These are phyloP conservation scores for Psilocybe subaeruginosa DNA, from an alignment of 768 basidiomycete genomes.

Conservation along the genomic window DNA sequence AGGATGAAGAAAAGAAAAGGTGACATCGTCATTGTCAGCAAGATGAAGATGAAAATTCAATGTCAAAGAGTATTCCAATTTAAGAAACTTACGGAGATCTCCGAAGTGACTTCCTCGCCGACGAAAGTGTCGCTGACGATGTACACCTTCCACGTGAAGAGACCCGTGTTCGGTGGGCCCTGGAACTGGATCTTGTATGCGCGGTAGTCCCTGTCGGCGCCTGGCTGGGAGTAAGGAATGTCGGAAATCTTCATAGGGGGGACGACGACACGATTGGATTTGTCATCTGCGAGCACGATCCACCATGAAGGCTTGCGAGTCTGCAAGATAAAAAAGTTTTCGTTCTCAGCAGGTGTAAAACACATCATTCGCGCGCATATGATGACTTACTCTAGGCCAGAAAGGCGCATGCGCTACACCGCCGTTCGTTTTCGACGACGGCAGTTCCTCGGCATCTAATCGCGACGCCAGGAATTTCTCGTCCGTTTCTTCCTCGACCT, in stretches of 20 bases:
- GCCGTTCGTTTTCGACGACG: slow-evolving; percentile 41
- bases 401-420: slow-evolving; percentile 82
- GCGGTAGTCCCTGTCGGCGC: slow-evolving; percentile 64
- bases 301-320: slow-evolving; percentile 92
- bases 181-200: slow-evolving; percentile 94
- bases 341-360: neutral
- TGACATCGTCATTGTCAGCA: no score
- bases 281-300: slow-evolving; percentile 88
- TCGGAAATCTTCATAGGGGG: slow-evolving; percentile 84
- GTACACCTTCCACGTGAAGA: slow-evolving; percentile 89
- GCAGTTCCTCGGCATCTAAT: slow-evolving; percentile 64
- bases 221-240: slow-evolving; percentile 63
- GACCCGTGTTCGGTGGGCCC: slow-evolving; percentile 80
- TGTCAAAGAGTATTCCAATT: neutral
- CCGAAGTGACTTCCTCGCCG: slow-evolving; percentile 73
- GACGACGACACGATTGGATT: slow-evolving; percentile 82
- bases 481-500: slow-evolving; percentile 62
- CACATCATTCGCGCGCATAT: neutral
- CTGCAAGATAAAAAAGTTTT: slow-evolving; percentile 36
- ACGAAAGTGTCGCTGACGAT: slow-evolving; percentile 89
- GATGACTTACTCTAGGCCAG: slow-evolving; percentile 79
- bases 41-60: neutral
- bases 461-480: slow-evolving; percentile 69
- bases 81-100: slow-evolving; percentile 65
- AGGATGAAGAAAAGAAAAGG: neutral